phyloP scores from a whole-genome alignment of 1,284 basidiomycete genomes.

The Ceratobasidium sp. region DNA sequence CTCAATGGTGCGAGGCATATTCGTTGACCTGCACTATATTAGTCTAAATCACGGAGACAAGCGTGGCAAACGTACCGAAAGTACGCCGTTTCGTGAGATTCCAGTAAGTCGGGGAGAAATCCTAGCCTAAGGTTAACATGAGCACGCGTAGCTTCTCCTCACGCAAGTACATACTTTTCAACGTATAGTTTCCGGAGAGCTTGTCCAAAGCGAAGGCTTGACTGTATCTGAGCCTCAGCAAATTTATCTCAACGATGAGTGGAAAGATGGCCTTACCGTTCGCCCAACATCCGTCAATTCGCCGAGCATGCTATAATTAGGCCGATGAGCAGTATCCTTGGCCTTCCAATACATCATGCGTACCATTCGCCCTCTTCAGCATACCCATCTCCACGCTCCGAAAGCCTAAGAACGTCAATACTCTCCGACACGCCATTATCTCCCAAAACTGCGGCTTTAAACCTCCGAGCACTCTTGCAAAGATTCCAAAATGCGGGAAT shows the following conservation, averaged over 20 bases:
- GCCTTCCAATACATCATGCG: constrained; percentile 52
- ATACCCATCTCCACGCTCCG: constrained; percentile 70
- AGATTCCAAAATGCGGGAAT: constrained; percentile 78
- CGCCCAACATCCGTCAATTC: constrained; percentile 84
- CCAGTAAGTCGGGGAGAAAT: constrained; percentile 70
- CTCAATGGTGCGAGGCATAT: constrained; percentile 82
- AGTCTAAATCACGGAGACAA: constrained; percentile 23
- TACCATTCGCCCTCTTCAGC: constrained; percentile 72
- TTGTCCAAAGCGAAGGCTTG: constrained; percentile 74
- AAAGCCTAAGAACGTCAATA: constrained; percentile 61
- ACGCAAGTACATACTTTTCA: constrained; percentile 64
- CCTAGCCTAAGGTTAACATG: constrained; percentile 62
- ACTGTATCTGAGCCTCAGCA: constrained; percentile 55
- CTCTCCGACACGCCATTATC: constrained; percentile 52
- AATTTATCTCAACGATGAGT: constrained; percentile 41
- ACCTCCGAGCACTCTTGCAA: constrained; percentile 70
- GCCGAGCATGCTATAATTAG: constrained; percentile 70
- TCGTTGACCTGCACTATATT: constrained; percentile 65
- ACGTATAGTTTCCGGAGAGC: constrained; percentile 76
- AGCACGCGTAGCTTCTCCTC: not conserved
- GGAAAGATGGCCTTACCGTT: constrained; percentile 60
- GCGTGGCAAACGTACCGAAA: constrained; percentile 64
- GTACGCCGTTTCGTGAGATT: constrained; percentile 66
- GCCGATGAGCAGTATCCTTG: constrained; percentile 1
- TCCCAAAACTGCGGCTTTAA: constrained; percentile 65